Evolutionary conservation across 495 filamentous ascomycete species (phyloP).

Genomic region (Aspergillus sclerotioniger): DNA sequence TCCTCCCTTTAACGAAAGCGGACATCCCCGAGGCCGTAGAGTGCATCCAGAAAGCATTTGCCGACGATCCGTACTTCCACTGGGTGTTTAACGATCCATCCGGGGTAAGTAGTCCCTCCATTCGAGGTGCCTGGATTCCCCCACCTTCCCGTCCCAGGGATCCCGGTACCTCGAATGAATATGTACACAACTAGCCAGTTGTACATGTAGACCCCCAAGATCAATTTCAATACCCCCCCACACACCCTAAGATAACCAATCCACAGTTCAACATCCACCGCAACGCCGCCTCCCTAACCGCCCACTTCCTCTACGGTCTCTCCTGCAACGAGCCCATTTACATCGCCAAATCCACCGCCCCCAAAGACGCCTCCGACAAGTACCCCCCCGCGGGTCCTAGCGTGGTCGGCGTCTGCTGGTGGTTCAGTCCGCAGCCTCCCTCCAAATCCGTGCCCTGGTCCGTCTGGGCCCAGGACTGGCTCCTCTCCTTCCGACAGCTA

Average conservation of each 20-base stretch:
- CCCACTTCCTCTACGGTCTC: slow-evolving; percentile 63
- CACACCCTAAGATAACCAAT: slow-evolving; percentile 2
- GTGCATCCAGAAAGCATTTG: slow-evolving; percentile 58
- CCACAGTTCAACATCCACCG: slow-evolving; percentile 54
- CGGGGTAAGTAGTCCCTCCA: slow-evolving; percentile 38
- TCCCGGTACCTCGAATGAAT: slow-evolving; percentile 7
- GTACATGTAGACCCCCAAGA: slow-evolving; percentile 6
- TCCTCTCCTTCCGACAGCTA: slow-evolving; percentile 58
- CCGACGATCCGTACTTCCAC: slow-evolving; percentile 62
- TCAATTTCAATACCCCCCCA: background rate
- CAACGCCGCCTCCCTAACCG: slow-evolving; percentile 60
- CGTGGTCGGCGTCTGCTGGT: slow-evolving; percentile 64
- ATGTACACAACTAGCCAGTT: slow-evolving; percentile 5
- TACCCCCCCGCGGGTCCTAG: slow-evolving; percentile 15
- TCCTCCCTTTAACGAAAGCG: slow-evolving; percentile 51
- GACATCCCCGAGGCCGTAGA: slow-evolving; percentile 63
- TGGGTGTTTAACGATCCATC: slow-evolving; percentile 55
- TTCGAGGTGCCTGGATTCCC: background rate
- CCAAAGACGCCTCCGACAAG: slow-evolving; percentile 17
- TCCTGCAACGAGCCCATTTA: slow-evolving; percentile 58
- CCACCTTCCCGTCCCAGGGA: background rate
- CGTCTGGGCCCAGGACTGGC: slow-evolving; percentile 56
- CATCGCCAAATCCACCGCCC: slow-evolving; percentile 50
- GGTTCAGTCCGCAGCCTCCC: slow-evolving; percentile 51
- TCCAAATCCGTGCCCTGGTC: slow-evolving; percentile 47